Base-by-base conservation (phyloP, 2,329 filamentous ascomycete species). In the Pseudofabraea citricarpa region DNA sequence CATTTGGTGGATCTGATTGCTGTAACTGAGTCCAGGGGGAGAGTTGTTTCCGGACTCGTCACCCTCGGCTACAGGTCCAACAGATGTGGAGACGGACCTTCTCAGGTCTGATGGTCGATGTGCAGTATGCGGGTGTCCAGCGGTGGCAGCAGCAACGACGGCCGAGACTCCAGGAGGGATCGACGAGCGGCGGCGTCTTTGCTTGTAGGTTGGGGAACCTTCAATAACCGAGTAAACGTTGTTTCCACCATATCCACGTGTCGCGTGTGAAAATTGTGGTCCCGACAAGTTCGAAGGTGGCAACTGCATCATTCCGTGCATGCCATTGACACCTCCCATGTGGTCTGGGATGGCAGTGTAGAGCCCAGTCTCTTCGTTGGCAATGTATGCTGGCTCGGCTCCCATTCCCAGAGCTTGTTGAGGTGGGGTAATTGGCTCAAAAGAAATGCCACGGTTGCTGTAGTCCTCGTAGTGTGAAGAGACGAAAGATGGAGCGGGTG, bases 401-500 rank as follows among this genome's bases (percentile, higher is more conserved):
- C 85, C 80, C 53, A 95, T 83, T 50, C 79, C 83, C 46, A 93
- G 70, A 12, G 87, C 81, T 67, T 96, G 89, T 64, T 97, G 93
- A 13, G 93, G 93, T 46, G 93, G 93, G 0, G 93, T 98, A 56
- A 98, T 82, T 41, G 93, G 93, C 74, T 98, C 93, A 63, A 91
- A 98, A 3, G 91, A 97, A 59, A 97, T 82, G 40, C 90, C 93
- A 45, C 93, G 86, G 63, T 90, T 91, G 78, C 89, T 95, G 74
- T 96, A 98, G 64, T 97, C 91, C 63, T 97, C 93, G 59, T 91
- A 95, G 59, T 96, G 90, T 1, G 93, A 97, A n/a, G 93, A 97
- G 41, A 95, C 90, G 60, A 97, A 97, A 1, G 93, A 97, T 2
- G 93, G 93, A 0, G 93, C 93, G 41, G 93, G 93, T 13, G 93